Evolutionary conservation across 305 asterid genomes (phyloP).

Genomic region (Solanum hybrid): DNA sequence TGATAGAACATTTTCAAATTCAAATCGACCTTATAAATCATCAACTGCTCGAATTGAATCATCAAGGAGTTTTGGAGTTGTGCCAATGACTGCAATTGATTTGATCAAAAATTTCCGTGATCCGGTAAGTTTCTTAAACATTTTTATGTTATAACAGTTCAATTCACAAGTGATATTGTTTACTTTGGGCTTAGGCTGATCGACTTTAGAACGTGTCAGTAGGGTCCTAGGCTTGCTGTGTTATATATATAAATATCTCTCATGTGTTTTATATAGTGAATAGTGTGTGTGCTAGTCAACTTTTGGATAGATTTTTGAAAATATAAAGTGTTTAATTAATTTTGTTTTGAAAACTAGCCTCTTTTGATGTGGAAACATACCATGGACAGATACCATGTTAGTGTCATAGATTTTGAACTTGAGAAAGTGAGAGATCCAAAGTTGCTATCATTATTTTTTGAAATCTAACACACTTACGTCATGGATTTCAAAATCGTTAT

Average conservation of each 20-base stretch:
- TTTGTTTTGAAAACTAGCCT: neutral
- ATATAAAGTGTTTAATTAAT: neutral
- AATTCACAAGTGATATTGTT: neutral
- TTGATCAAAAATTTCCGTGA: conserved; percentile 1
- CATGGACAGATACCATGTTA: neutral
- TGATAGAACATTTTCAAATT: conserved; percentile 40
- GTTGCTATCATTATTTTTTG: neutral
- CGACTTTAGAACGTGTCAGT: neutral
- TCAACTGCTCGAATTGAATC: neutral
- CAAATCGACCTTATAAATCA: conserved; percentile 18
- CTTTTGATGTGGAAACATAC: neutral
- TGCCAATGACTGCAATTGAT: conserved; percentile 37
- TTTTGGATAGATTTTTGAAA: neutral
- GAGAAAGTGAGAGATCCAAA: neutral
- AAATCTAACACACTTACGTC: neutral
- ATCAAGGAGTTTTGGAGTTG: conserved; percentile 25
- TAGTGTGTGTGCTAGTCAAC: neutral
- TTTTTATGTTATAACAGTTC: neutral
- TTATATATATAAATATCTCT: neutral
- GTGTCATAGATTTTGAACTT: neutral
- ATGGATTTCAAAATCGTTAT: neutral
- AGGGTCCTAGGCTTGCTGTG: neutral
- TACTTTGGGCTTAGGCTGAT: neutral
- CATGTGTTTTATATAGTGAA: too few species aligned
- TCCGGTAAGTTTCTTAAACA: neutral